These are phyloP conservation scores for Endoconidiophora laricicola DNA, from an alignment of 2,329 filamentous ascomycete genomes.

Conservation along the genomic window DNA sequence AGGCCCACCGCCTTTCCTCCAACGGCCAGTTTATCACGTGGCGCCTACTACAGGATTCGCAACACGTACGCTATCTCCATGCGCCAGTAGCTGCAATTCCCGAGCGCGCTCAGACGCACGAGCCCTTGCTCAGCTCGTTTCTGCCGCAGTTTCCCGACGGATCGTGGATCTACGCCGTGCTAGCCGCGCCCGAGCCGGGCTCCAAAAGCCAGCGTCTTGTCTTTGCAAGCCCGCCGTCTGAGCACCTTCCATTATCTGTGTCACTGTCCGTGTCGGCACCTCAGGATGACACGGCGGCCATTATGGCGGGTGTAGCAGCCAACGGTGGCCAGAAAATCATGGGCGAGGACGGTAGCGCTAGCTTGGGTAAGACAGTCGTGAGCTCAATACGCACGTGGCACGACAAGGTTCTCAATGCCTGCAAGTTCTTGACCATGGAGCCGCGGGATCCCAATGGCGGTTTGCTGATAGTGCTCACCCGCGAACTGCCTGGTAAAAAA, in stretches of 20 bases:
- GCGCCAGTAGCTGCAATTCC: background rate
- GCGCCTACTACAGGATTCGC: constrained; percentile 1
- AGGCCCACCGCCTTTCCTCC: constrained; percentile 5
- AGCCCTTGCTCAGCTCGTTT: background rate
- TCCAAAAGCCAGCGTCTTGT: background rate
- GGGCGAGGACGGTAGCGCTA: no score
- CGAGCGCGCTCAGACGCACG: constrained; percentile 1
- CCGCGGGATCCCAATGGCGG: background rate
- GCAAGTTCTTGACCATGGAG: background rate
- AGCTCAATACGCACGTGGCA: background rate
- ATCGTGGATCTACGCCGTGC: background rate
- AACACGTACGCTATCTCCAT: no score
- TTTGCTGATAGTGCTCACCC: background rate
- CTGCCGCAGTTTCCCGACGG: constrained; percentile 2
- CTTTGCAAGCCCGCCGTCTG: background rate
- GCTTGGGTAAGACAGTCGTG: no score
- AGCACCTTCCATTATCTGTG: background rate
- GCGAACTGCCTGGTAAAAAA: background rate
- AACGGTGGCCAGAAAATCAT: background rate
- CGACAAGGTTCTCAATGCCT: background rate
- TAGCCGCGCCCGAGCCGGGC: background rate
- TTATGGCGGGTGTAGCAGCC: background rate
- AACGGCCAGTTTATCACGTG: constrained; percentile 1
- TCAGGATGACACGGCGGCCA: background rate
- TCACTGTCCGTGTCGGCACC: background rate